A percentile compares a stretch with the other conserved stretches of the same genome.
Conservation (phyloP, 2,329 filamentous ascomycete species). For the Sporothrix humicola region DNA sequence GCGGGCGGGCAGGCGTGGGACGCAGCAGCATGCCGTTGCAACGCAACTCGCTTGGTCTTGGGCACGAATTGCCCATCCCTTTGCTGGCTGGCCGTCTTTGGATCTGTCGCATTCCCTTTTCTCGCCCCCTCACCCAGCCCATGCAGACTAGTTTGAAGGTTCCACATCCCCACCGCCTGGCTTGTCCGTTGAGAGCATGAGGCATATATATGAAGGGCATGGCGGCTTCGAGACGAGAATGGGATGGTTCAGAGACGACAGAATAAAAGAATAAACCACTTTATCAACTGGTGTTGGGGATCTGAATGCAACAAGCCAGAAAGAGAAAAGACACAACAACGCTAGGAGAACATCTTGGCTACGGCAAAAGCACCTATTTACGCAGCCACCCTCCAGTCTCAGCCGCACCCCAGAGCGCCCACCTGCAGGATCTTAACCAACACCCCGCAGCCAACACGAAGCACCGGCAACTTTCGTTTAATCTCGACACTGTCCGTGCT, state of each 20-base stretch:
- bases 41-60: background rate
- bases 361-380: background rate
- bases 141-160: background rate
- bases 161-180: background rate
- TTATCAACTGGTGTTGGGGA: background rate
- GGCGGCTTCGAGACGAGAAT: background rate
- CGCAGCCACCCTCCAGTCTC: background rate
- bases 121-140: background rate
- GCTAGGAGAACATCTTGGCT: background rate
- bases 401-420: background rate
- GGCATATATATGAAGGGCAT: slow-evolving; percentile 12
- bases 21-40: background rate
- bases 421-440: slow-evolving; percentile 12
- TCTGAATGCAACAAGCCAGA: background rate
- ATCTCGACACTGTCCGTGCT: too few relatives aligned
- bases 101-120: background rate
- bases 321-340: background rate
- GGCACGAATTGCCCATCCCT: slow-evolving; percentile 2
- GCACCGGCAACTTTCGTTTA: background rate
- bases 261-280: background rate
- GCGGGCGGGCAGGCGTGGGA: background rate
- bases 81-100: slow-evolving; percentile 5
- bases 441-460: background rate
- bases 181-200: slow-evolving; percentile 16
- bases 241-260: background rate